Evolutionary conservation across 768 basidiomycete genomes (phyloP).

Genomic region (Tricholoma bakamatsutake): DNA sequence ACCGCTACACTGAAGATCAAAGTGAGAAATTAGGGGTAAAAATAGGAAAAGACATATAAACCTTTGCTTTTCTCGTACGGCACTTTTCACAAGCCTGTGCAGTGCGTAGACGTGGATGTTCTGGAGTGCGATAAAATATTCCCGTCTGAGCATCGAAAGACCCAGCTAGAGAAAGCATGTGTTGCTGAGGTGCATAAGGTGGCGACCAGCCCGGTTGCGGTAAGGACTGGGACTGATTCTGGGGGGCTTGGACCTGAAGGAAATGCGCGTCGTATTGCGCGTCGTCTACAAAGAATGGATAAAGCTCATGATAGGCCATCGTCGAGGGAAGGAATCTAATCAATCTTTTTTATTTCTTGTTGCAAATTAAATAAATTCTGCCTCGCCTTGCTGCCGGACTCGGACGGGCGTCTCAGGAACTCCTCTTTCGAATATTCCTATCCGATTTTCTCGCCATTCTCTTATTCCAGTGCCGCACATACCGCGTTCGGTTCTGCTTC

Average conservation of each 20-base stretch:
- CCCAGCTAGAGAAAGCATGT: slow-evolving; percentile 38
- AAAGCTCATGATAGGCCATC: too few species aligned
- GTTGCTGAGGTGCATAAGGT: not conserved
- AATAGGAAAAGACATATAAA: slow-evolving; percentile 17
- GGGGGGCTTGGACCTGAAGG: too few species aligned
- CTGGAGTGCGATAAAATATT: slow-evolving; percentile 59
- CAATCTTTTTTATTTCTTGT: not conserved
- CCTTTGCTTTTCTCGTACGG: slow-evolving; percentile 69
- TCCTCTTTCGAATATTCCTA: too few species aligned
- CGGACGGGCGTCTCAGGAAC: too few species aligned
- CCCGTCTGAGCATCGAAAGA: slow-evolving; percentile 59
- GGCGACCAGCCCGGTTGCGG: not conserved
- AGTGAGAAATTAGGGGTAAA: not conserved
- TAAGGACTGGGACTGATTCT: not conserved
- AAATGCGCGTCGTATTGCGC: too few species aligned
- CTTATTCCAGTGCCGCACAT: slow-evolving; percentile 24
- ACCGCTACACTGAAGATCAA: slow-evolving; percentile 52
- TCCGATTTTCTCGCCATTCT: not conserved
- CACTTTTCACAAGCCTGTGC: slow-evolving; percentile 76
- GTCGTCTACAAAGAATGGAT: too few species aligned
- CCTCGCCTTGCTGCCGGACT: too few species aligned
- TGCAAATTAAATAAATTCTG: too few species aligned
- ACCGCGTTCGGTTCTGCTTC: slow-evolving; percentile 8
- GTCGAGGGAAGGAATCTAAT: too few species aligned
- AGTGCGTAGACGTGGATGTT: slow-evolving; percentile 61